Base-by-base conservation (phyloP, 1,139 yeast genomes). In the Pichia sp. region DNA sequence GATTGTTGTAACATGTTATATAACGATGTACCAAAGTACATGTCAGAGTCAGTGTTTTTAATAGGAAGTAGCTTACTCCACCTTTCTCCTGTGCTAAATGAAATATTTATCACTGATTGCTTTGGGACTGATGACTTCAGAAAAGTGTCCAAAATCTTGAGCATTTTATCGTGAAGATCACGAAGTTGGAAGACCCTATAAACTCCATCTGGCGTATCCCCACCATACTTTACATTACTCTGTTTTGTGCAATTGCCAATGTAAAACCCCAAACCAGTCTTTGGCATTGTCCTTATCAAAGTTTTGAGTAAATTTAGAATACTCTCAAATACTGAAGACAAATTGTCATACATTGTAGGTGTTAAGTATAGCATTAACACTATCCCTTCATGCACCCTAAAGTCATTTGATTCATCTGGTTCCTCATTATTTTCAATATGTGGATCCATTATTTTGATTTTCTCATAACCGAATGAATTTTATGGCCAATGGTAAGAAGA, bases 211-310 rank as follows among this genome's bases (percentile, higher is more conserved):
- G 42, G 31, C 2, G 35, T 26, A 10, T 38, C 40, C 54, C 49
- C 5, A 22, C 43, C 15, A 23, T 25, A 31, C 18, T 34, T 31
- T 8, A 26, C 8, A 12, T 34, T 25, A 6, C 35, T 39, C 19
- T 43, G 41, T 15, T 39, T 37, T 1, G 41, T 31, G 48, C 78
- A 67, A 51, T 79, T 75, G 59, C 75, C 77, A 21, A 82, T 57
- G 52, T 76, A 80, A 36, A 82, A 69, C 0, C 88, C 89, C 28
- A 81, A 63, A 0, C 86, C 88, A 0, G 86, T 76, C 43, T 67
- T 68, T 3, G 84, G 82, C 42, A 73, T 58, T 0, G 80, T 69
- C 32, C 78, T 75, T 1, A 78, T 71, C 45, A 80, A 61, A 34
- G 75, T 79, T 5, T 75, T 64, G 66, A 79, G 71, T 38, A 82